These are phyloP conservation scores for Pichia cactophila DNA, from an alignment of 1,139 yeast species.

Conservation along the genomic window DNA sequence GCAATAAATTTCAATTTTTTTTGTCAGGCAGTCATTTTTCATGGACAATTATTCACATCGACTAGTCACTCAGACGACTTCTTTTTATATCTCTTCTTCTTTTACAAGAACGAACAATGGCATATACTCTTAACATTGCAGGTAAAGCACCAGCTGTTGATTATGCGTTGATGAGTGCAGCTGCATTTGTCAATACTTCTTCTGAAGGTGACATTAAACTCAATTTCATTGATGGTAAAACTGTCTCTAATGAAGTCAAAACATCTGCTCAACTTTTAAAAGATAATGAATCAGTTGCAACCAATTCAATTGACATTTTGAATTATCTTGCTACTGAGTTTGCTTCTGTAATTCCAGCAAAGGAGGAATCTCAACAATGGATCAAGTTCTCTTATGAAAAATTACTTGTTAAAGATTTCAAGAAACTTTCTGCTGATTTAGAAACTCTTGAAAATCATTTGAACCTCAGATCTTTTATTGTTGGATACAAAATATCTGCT, in stretches of 20 bases:
- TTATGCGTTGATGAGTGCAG: slow-evolving; percentile 74
- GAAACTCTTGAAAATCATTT: slow-evolving; percentile 77
- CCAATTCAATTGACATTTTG: slow-evolving; percentile 20
- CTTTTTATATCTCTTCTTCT: neutral
- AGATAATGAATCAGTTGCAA: slow-evolving; percentile 31
- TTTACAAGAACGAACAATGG: slow-evolving; percentile 13
- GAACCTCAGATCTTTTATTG: slow-evolving; percentile 74
- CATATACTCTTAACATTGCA: slow-evolving; percentile 52
- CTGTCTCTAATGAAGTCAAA: slow-evolving; percentile 30
- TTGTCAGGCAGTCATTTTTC: too few relatives aligned
- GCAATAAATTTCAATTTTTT: too few relatives aligned
- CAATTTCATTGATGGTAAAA: slow-evolving; percentile 58
- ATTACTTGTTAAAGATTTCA: slow-evolving; percentile 78
- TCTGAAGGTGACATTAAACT: slow-evolving; percentile 47
- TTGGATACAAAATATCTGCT: slow-evolving; percentile 56
- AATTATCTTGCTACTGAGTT: slow-evolving; percentile 37
- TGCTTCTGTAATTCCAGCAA: slow-evolving; percentile 33
- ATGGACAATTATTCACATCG: too few relatives aligned
- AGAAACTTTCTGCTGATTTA: slow-evolving; percentile 67
- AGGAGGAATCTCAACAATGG: slow-evolving; percentile 50
- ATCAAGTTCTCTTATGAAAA: slow-evolving; percentile 58
- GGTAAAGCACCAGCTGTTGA: slow-evolving; percentile 81
- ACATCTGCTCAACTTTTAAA: slow-evolving; percentile 38
- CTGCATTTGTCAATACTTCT: slow-evolving; percentile 57
- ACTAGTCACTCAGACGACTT: too few relatives aligned